Conservation (phyloP, 129 eudicot genomes). For the Chrysanthemum makinoi region DNA sequence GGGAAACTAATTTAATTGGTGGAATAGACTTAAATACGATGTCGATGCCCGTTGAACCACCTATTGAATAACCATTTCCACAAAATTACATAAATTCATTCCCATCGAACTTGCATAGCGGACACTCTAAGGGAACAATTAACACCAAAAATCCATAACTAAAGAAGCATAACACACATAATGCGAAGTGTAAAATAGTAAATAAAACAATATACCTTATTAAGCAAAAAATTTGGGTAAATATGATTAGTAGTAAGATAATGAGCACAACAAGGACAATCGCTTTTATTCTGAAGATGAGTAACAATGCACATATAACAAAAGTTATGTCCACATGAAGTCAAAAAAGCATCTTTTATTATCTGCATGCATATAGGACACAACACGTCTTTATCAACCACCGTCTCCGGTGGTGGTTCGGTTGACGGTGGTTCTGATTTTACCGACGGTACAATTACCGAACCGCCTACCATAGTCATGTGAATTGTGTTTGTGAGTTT, state of each 20-base stretch:
- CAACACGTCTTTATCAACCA: slow-evolving; percentile 60
- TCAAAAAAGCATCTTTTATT: slow-evolving; percentile 79
- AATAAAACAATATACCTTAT: slow-evolving; percentile 49
- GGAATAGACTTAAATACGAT: too few relatives aligned
- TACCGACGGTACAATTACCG: slow-evolving; percentile 66
- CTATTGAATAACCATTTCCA: too few relatives aligned
- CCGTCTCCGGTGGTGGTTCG: slow-evolving; percentile 27
- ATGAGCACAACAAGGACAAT: slow-evolving; percentile 81
- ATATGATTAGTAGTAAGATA: slow-evolving; percentile 56
- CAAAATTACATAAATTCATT: too few relatives aligned
- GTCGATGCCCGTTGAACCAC: too few relatives aligned
- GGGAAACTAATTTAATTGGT: too few relatives aligned
- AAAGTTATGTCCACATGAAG: slow-evolving; percentile 87
- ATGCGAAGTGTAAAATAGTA: background rate
- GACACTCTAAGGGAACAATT: too few relatives aligned
- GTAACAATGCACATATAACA: slow-evolving; percentile 88
- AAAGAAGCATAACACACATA: too few relatives aligned
- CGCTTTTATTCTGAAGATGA: slow-evolving; percentile 77
- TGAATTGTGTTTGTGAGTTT: background rate
- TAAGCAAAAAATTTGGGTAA: slow-evolving; percentile 84
- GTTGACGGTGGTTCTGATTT: slow-evolving; percentile 45
- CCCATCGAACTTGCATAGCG: too few relatives aligned
- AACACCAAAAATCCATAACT: too few relatives aligned
- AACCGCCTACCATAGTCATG: slow-evolving; percentile 49
- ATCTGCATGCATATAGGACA: slow-evolving; percentile 98